Evolutionary conservation across 306 rosid genomes (phyloP), one percentile per base, ranked within the genome.

Genomic region (Malus sieversii): DNA sequence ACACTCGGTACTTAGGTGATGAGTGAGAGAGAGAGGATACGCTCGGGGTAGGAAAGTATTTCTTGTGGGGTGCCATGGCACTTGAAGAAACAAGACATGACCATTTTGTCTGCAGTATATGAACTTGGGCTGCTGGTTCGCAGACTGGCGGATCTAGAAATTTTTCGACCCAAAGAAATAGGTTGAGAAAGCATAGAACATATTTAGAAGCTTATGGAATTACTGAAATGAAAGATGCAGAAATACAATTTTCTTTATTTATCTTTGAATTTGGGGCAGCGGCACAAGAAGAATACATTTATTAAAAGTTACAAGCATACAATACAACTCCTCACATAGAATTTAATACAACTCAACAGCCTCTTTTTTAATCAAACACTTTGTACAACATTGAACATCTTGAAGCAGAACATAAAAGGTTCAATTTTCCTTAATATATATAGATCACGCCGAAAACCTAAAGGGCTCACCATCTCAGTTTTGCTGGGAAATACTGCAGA

Each of bases 401-500:
- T 25, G 66, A 75, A 5, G 65, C 73, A 27, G 69, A 53, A 55
- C n/a, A 45, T 3, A 72, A 23, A 23, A 4, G 18, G 57, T 38
- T 5, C 40, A 10, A 19, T 53, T 57, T 25, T 73, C 60, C 68
- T 29, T 35, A 8, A 29, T 23, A 32, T 30, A 32, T 30, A n/a
- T 60, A 25, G 15, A 25, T 5, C 16, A 29, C 3, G 69, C 7
- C 7, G 62, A 27, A 25, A 68, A 29, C 25, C 70, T 35, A 4
- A 33, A n/a, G 4, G 51, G 4, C 69, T 67, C 80, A 82, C 90
- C 90, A 87, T 71, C 83, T 84, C 3, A 87, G 85, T 77, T 82
- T 87, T 75, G 67, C 80, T 77, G 88, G 88, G 78, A 87, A 84
- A 79, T 87, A 87, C 90, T 87, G 86, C 73, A 71, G 45, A 32